Evolutionary conservation across 1,284 basidiomycete species (phyloP).

Genomic region (Boletus semigastroideus): DNA sequence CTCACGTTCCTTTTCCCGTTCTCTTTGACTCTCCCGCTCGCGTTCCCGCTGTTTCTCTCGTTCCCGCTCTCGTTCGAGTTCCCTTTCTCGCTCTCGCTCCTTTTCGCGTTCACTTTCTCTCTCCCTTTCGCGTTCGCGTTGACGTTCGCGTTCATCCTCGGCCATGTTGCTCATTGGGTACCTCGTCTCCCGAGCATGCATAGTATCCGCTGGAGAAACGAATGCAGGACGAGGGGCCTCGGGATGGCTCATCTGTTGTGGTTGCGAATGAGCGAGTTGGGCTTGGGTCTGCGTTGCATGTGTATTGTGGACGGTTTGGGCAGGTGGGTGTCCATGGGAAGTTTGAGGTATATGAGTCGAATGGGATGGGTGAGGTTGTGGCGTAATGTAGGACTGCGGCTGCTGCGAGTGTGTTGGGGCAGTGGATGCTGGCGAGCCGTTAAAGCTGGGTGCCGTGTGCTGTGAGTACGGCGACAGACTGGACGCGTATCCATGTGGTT

Average conservation of each 20-base stretch:
- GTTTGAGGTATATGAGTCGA: conserved; percentile 21
- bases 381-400: conserved; percentile 23
- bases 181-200: conserved; percentile 27
- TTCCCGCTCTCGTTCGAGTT: conserved; percentile 29
- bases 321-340: conserved; percentile 17
- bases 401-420: conserved; percentile 22
- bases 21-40: conserved; percentile 26
- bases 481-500: conserved; percentile 20
- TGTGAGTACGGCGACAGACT: conserved; percentile 20
- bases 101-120: conserved; percentile 24
- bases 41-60: conserved; percentile 34
- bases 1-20: conserved; percentile 27
- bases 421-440: conserved; percentile 12
- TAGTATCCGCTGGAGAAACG: conserved; percentile 31
- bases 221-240: conserved; percentile 25
- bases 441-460: conserved; percentile 18
- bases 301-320: conserved; percentile 16
- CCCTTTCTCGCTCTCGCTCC: conserved; percentile 25
- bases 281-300: conserved; percentile 20
- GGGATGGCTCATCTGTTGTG: conserved; percentile 28
- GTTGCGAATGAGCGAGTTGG: conserved; percentile 25
- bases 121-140: conserved; percentile 18
- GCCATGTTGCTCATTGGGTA: conserved; percentile 8
- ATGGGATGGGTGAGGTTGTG: conserved; percentile 20
- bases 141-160: conserved; percentile 25